Conservation (phyloP, 2,329 filamentous ascomycete genomes). For the Neonectria coccinea region DNA sequence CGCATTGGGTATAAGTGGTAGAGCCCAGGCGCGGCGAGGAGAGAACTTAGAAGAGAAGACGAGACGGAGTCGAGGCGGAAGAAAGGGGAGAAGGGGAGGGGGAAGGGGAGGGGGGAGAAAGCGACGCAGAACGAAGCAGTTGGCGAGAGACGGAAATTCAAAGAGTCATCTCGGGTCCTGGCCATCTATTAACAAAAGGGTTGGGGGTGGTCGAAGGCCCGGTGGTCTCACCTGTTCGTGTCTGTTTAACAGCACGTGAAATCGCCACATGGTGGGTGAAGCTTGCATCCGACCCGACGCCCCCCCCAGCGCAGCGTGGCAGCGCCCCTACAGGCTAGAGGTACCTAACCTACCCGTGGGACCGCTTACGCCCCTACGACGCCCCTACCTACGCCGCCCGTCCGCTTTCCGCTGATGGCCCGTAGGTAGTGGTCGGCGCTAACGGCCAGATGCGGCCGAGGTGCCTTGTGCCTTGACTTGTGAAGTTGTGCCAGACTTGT, state of each 20-base stretch:
- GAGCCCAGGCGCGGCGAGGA: conserved; percentile 27
- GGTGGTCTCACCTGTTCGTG: conserved; percentile 43
- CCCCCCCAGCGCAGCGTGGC: not conserved
- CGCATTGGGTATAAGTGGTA: conserved; percentile 46
- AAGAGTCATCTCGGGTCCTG: conserved; percentile 37
- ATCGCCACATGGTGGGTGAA: conserved; percentile 45
- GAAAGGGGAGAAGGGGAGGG: conserved; percentile 24
- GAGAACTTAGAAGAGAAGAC: conserved; percentile 10
- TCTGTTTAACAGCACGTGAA: conserved; percentile 47
- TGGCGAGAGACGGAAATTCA: conserved; percentile 38
- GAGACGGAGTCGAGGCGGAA: conserved; percentile 22
- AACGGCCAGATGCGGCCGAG: conserved; percentile 33
- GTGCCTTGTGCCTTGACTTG: conserved; percentile 24
- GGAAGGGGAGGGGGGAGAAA: conserved; percentile 21
- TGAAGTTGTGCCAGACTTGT: not conserved
- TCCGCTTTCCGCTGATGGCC: not conserved
- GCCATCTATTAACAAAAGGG: conserved; percentile 36
- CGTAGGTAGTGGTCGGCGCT: conserved; percentile 21
- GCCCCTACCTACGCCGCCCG: conserved; percentile 3
- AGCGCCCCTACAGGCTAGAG: not conserved
- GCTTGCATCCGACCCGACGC: conserved; percentile 27
- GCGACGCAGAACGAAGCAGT: conserved; percentile 27
- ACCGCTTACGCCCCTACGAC: not conserved
- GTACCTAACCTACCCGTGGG: not conserved
- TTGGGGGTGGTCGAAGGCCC: conserved; percentile 41